These are phyloP conservation scores for Kuraishia ogatae DNA, from an alignment of 805 yeast genomes.

Conservation along the genomic window DNA sequence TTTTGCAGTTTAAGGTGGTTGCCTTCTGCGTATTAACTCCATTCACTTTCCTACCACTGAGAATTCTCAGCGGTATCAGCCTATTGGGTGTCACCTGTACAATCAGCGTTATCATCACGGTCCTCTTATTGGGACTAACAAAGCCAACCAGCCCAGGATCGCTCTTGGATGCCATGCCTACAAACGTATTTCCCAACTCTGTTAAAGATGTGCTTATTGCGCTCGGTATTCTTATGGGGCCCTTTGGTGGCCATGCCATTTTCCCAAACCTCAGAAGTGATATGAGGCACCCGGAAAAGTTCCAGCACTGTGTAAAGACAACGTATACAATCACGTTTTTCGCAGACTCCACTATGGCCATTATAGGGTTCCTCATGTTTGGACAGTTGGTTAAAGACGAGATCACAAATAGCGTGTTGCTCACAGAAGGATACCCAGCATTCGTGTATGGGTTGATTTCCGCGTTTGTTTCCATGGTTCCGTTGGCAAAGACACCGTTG, in stretches of 20 bases:
- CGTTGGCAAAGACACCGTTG: slow-evolving; percentile 80
- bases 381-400: slow-evolving; percentile 63
- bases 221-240: slow-evolving; percentile 62
- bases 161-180: slow-evolving; percentile 34
- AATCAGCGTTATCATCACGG: slow-evolving; percentile 35
- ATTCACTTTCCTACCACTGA: slow-evolving; percentile 56
- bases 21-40: slow-evolving; percentile 72
- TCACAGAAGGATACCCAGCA: slow-evolving; percentile 58
- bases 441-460: slow-evolving; percentile 51
- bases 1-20: slow-evolving; percentile 51
- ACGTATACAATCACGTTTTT: slow-evolving; percentile 51
- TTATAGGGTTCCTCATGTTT: slow-evolving; percentile 72
- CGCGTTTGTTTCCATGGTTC: slow-evolving; percentile 65
- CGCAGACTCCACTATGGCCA: slow-evolving; percentile 54
- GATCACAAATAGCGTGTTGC: slow-evolving; percentile 66
- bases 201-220: slow-evolving; percentile 34
- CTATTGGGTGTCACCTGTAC: slow-evolving; percentile 51
- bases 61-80: slow-evolving; percentile 44
- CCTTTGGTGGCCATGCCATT: slow-evolving; percentile 81
- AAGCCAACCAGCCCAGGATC: slow-evolving; percentile 45
- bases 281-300: slow-evolving; percentile 64
- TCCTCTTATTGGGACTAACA: slow-evolving; percentile 36
- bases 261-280: slow-evolving; percentile 72
- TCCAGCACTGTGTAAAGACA: slow-evolving; percentile 37
- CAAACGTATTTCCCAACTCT: slow-evolving; percentile 31